Base-by-base conservation (phyloP, 805 yeast genomes). In the Candida quercuum region DNA sequence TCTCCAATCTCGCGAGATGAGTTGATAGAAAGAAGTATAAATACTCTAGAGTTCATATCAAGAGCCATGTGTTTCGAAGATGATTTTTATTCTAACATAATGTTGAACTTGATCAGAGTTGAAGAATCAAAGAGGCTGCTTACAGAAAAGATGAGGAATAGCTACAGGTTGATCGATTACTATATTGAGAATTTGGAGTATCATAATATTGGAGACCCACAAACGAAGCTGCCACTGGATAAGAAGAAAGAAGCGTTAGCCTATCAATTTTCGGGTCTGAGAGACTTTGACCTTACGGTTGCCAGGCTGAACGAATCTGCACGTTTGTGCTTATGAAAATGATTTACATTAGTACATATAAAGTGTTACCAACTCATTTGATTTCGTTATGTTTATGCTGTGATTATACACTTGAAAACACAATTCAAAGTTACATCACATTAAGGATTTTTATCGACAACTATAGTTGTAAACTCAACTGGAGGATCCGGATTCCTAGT, bases 281-380 rank as follows among this genome's bases (percentile, higher is more conserved):
- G 39, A 22, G 40, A 46, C 22, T 44, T 33, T 36, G 50, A 46
- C 32, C 37, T 23, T 18, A 35, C 38, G n/a, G n/a, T n/a, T n/a
- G n/a, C n/a, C n/a, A n/a, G n/a, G n/a, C n/a, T n/a, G n/a, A n/a
- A n/a, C n/a, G n/a, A n/a, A n/a, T n/a, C n/a, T n/a, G n/a, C n/a
- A n/a, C n/a, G n/a, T n/a, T n/a, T n/a, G n/a, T n/a, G n/a, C n/a
- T n/a, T n/a, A n/a, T n/a, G n/a, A n/a, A n/a, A n/a, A n/a, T n/a
- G n/a, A n/a, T n/a, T n/a, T n/a, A n/a, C n/a, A n/a, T n/a, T n/a
- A n/a, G n/a, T n/a, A n/a, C n/a, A n/a, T n/a, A n/a, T n/a, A n/a
- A n/a, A n/a, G n/a, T n/a, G n/a, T n/a, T n/a, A n/a, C n/a, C n/a
- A n/a, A n/a, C n/a, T n/a, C n/a, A n/a, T n/a, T n/a, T n/a, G n/a